These are phyloP conservation scores for Alloteropsis semialata DNA, from an alignment of 176 grass and related monocot genomes.

Conservation along the genomic window DNA sequence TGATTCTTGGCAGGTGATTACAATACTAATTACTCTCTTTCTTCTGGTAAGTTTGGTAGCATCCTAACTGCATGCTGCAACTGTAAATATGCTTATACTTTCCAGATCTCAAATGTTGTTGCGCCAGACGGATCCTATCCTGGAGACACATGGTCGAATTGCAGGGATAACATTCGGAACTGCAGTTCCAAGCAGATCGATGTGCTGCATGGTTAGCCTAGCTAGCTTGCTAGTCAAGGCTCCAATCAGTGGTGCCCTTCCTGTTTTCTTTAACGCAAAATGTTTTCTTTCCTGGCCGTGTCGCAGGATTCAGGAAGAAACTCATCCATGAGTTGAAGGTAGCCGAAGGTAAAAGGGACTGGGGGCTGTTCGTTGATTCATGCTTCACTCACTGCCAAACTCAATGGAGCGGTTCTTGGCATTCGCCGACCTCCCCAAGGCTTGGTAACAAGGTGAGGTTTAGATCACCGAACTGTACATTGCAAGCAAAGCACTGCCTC, in stretches of 20 bases:
- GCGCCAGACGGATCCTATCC: slow-evolving; percentile 29
- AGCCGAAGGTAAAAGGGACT: slow-evolving; percentile 3
- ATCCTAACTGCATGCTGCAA: not conserved
- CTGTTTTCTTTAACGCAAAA: not conserved
- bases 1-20: slow-evolving; percentile 57
- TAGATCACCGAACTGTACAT: not conserved
- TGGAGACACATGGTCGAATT: slow-evolving; percentile 36
- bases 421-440: slow-evolving; percentile 39
- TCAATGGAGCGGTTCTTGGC: slow-evolving; percentile 36
- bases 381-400: slow-evolving; percentile 74
- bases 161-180: slow-evolving; percentile 47
- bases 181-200: no score
- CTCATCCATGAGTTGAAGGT: no score
- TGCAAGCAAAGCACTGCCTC: not conserved
- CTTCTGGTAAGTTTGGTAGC: not conserved
- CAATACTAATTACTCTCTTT: not conserved
- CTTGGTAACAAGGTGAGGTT: slow-evolving; percentile 48
- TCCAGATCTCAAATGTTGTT: slow-evolving; percentile 22
- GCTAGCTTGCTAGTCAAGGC: no score
- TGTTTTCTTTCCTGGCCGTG: not conserved
- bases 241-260: no score
- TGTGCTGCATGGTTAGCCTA: no score
- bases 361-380: slow-evolving; percentile 63
- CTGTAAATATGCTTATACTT: not conserved
- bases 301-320: no score